A percentile compares a stretch with the other conserved stretches of the same genome.
Conservation (phyloP, 805 yeast species). For the Blastobotrys chiropterorum region DNA sequence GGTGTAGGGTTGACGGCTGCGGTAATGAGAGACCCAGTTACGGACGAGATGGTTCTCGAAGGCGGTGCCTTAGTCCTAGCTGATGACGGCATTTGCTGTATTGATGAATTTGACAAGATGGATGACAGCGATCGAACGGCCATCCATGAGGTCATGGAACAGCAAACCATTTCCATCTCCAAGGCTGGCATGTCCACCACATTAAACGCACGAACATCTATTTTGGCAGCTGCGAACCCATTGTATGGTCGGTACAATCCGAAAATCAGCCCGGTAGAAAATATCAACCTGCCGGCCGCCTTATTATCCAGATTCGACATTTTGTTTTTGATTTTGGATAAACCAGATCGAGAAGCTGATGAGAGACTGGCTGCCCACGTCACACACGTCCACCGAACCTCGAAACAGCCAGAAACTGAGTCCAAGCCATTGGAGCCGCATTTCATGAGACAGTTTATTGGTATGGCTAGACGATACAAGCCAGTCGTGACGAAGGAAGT, state of each 20-base stretch:
- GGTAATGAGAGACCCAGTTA: conserved; percentile 97
- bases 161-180: conserved; percentile 93
- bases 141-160: conserved; percentile 99
- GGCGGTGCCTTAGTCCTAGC: conserved; percentile 97
- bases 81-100: conserved; percentile 96
- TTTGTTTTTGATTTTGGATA: conserved; percentile 78
- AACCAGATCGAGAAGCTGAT: conserved; percentile 73
- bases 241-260: conserved; percentile 92
- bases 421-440: conserved; percentile 72
- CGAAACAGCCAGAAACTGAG: conserved; percentile 67
- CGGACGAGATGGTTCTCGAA: conserved; percentile 96
- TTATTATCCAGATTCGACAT: conserved; percentile 90
- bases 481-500: conserved; percentile 82
- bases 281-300: conserved; percentile 95
- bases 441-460: conserved; percentile 80
- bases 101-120: conserved; percentile 99
- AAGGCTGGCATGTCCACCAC: conserved; percentile 98
- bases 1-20: conserved; percentile 99
- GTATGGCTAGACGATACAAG: conserved; percentile 75
- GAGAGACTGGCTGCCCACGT: conserved; percentile 88
- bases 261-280: conserved; percentile 82
- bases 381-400: conserved; percentile 91
- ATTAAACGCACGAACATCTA: conserved; percentile 89
- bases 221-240: conserved; percentile 98
- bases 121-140: conserved; percentile 96